These are phyloP conservation scores for Favolaschia claudopus DNA, from an alignment of 768 basidiomycete genomes.

Conservation along the genomic window DNA sequence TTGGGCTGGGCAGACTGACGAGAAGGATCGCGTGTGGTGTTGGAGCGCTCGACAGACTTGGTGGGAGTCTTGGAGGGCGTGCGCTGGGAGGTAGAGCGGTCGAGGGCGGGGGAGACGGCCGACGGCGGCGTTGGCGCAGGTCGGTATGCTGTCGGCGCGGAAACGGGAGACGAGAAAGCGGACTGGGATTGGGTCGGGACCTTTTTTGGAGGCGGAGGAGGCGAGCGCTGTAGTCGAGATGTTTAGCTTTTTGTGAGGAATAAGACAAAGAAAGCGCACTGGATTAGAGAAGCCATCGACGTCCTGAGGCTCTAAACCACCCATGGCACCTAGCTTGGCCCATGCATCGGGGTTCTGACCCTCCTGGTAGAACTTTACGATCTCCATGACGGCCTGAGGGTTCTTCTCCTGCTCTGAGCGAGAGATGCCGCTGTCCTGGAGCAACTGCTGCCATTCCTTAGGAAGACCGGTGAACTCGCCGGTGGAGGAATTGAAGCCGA, in stretches of 20 bases:
- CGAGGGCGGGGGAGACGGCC: slow-evolving; percentile 71
- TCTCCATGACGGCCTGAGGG: slow-evolving; percentile 97
- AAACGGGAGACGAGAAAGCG: slow-evolving; percentile 24
- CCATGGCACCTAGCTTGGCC: slow-evolving; percentile 83
- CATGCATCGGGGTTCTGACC: slow-evolving; percentile 80
- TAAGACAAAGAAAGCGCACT: slow-evolving; percentile 42
- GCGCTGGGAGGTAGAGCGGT: slow-evolving; percentile 89
- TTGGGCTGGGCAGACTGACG: slow-evolving; percentile 36
- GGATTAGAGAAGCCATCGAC: slow-evolving; percentile 65
- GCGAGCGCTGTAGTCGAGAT: slow-evolving; percentile 47
- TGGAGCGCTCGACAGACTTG: slow-evolving; percentile 66
- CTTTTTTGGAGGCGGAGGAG: slow-evolving; percentile 61
- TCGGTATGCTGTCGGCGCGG: slow-evolving; percentile 68
- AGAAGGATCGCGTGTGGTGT: slow-evolving; percentile 68
- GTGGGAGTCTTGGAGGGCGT: slow-evolving; percentile 61
- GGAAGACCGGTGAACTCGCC: slow-evolving; percentile 98
- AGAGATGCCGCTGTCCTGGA: slow-evolving; percentile 96
- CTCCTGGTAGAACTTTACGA: slow-evolving; percentile 98
- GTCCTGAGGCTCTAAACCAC: slow-evolving; percentile 31
- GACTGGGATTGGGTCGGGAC: too few relatives aligned
- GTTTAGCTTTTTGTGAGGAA: slow-evolving; percentile 13
- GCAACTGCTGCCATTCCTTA: slow-evolving; percentile 98
- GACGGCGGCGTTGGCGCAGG: slow-evolving; percentile 80
- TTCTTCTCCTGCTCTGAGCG: slow-evolving; percentile 96
- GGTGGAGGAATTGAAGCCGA: slow-evolving; percentile 98